A percentile compares a stretch with the other conserved stretches of the same genome.
Conservation (phyloP, 495 filamentous ascomycete species). For the Penicillium cataractarum region DNA sequence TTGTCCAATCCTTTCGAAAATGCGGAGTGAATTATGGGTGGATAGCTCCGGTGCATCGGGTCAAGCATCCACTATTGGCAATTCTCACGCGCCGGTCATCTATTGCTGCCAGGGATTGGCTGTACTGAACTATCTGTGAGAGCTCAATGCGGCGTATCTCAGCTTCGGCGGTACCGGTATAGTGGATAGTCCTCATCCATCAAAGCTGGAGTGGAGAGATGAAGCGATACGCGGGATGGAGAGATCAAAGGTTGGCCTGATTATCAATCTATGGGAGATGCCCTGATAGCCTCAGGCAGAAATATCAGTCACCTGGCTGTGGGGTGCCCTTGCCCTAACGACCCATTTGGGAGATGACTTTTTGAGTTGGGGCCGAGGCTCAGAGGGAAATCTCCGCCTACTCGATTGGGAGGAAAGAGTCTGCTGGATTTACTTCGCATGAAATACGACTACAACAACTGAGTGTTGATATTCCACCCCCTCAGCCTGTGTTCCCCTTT, state of each 20-base stretch:
- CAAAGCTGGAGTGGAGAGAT: background rate
- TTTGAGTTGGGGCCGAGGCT: constrained; percentile 28
- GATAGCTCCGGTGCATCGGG: constrained; percentile 12
- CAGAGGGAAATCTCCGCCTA: constrained; percentile 16
- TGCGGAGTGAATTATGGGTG: constrained; percentile 17
- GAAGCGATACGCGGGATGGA: background rate
- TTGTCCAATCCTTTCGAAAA: constrained; percentile 15
- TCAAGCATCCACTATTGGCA: background rate
- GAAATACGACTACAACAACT: too few species aligned
- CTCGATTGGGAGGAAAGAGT: constrained; percentile 9
- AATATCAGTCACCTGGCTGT: constrained; percentile 16
- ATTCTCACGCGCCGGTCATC: background rate
- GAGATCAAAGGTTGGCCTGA: background rate
- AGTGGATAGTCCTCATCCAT: background rate
- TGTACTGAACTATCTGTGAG: background rate
- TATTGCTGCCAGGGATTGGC: background rate
- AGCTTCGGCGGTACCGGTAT: background rate
- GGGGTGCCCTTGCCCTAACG: constrained; percentile 24
- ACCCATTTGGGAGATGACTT: constrained; percentile 19
- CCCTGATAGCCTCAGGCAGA: constrained; percentile 22
- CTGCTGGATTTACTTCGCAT: constrained; percentile 1
- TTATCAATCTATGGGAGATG: background rate
- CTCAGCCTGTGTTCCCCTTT: background rate
- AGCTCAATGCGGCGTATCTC: background rate
- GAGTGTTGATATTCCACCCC: background rate